Base-by-base conservation (phyloP, 257 asterid species). In the Agastache rugosa region DNA sequence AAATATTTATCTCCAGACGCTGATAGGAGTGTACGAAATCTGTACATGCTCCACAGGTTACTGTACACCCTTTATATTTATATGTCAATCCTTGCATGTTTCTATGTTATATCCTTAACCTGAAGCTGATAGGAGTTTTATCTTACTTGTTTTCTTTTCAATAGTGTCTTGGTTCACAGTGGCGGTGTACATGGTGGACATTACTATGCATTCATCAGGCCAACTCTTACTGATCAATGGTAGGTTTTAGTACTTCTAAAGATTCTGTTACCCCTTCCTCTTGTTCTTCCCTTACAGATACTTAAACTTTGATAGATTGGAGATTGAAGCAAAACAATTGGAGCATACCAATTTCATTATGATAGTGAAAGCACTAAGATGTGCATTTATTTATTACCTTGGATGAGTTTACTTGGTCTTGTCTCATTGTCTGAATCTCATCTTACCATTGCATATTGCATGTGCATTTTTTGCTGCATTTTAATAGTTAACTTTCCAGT, bases 101-200 rank as follows among this genome's bases (percentile, higher is more conserved):
- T 17, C 25, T 72, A 19, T 29, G 63, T 48, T 44, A 11, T 45
- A 50, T 55, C 39, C 65, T 67, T 20, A 8, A 8, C 11, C 58
- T 2, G 10, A 66, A 66, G 42, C 59, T 66, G 71, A 66, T 25
- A 39, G 15, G 15, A 6, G 39, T 27, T 5, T 55, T 77, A 14
- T 66, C 78, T 45, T 59, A 31, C 27, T 80, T 37, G 66, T 25
- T 78, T 73, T 64, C 39, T 75, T 74, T 31, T n/a, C 69, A 59
- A 75, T 91, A 95, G 99, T 87, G 99, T 95, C 50, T 83, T 95
- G 94, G 99, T 95, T 71, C 99, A 95, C 70, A 90, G 98, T 27
- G 98, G 97, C 16, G 99, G 99, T 56, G 96, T 92, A 72, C 97
- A 95, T 62, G 97, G 99, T 42, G 99, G 99, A 72, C 98, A 95